phyloP scores from a whole-genome alignment of 2,329 filamentous ascomycete species.

The Aspergillus oerlinghausenensis region DNA sequence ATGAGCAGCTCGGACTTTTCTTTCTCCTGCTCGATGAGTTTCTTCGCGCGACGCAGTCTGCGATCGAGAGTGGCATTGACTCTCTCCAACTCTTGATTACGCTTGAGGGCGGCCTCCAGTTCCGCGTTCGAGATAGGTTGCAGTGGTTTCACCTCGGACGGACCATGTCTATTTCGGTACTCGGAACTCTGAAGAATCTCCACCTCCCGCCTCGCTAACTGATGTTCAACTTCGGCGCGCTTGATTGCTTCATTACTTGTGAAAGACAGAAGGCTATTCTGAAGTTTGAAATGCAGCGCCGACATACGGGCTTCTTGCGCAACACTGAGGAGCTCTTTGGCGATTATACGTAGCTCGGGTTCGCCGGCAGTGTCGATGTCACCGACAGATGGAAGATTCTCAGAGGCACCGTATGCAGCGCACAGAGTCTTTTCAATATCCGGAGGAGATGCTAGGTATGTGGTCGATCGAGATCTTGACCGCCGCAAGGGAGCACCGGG shows the following conservation, averaged over 20 bases:
- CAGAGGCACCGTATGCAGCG: constrained; percentile 39
- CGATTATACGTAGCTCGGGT: constrained; percentile 51
- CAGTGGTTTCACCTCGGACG: constrained; percentile 46
- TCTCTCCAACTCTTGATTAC: constrained; percentile 62
- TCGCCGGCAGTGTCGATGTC: constrained; percentile 51
- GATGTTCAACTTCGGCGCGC: constrained; percentile 82
- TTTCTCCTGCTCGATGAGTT: constrained; percentile 71
- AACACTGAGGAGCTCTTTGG: constrained; percentile 49
- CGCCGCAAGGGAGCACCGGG: constrained; percentile 39
- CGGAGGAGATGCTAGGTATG: constrained; percentile 44
- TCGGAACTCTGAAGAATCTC: constrained; percentile 75
- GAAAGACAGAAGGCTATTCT: constrained; percentile 77
- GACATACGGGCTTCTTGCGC: constrained; percentile 72
- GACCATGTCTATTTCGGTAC: constrained; percentile 58
- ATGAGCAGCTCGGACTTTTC: constrained; percentile 65
- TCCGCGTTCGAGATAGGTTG: constrained; percentile 42
- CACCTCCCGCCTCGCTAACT: constrained; percentile 83
- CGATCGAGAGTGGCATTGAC: constrained; percentile 62
- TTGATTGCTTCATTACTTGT: constrained; percentile 82
- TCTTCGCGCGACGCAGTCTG: constrained; percentile 69
- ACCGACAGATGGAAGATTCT: constrained; percentile 45
- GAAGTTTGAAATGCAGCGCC: constrained; percentile 83
- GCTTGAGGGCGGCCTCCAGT: constrained; percentile 55
- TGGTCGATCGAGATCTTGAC: constrained; percentile 38
- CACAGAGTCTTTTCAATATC: constrained; percentile 41